phyloP scores from a whole-genome alignment of 371 early-diverging fungal genomes.

The Entomophthora muscae region DNA sequence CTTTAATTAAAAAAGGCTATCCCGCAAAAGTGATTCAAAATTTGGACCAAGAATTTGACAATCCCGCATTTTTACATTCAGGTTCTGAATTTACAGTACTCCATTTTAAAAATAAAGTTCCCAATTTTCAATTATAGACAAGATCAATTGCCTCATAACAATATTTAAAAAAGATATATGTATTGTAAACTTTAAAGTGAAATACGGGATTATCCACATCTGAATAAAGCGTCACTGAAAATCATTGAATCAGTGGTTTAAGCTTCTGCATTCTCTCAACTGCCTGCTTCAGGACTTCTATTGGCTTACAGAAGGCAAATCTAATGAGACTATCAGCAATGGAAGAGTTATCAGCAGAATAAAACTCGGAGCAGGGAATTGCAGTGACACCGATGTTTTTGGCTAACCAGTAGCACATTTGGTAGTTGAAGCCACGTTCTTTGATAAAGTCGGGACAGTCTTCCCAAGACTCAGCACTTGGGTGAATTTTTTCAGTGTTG shows the following conservation, averaged over 20 bases:
- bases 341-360: slow-evolving; percentile 43
- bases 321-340: slow-evolving; percentile 63
- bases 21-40: too few relatives aligned
- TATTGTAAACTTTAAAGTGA: too few relatives aligned
- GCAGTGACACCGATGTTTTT: slow-evolving; percentile 81
- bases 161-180: too few relatives aligned
- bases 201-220: too few relatives aligned
- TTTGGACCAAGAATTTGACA: too few relatives aligned
- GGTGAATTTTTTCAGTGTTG: slow-evolving; percentile 44
- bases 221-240: too few relatives aligned
- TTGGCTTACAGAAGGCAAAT: slow-evolving; percentile 89
- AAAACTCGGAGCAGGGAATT: slow-evolving; percentile 87
- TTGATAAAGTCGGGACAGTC: slow-evolving; percentile 37
- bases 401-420: slow-evolving; percentile 72
- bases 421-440: slow-evolving; percentile 51
- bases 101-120: too few relatives aligned
- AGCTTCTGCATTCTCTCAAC: slow-evolving; percentile 43
- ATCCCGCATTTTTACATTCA: too few relatives aligned
- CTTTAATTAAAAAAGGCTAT: too few relatives aligned
- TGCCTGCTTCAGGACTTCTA: slow-evolving; percentile 63
- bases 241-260: slow-evolving; percentile 32
- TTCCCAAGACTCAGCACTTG: slow-evolving; percentile 36
- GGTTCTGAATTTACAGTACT: too few relatives aligned
- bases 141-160: too few relatives aligned
- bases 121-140: too few relatives aligned